Evolutionary conservation across 768 basidiomycete genomes (phyloP).

Genomic region (Lactarius evosmus): DNA sequence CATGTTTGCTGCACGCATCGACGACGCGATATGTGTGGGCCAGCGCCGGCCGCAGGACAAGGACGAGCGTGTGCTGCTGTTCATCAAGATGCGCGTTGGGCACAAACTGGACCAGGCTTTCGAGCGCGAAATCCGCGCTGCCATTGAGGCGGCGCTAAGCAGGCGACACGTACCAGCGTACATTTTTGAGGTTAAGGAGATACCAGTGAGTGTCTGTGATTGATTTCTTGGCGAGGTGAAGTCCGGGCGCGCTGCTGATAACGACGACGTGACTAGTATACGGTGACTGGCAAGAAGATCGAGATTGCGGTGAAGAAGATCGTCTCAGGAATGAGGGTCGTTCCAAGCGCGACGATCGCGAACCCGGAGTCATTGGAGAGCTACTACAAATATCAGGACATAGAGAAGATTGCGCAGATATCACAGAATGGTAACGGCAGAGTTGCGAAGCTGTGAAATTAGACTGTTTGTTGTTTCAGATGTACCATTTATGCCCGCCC

Average conservation of each 20-base stretch:
- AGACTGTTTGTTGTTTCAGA: background rate
- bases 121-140: slow-evolving; percentile 47
- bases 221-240: background rate
- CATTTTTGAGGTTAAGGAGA: slow-evolving; percentile 60
- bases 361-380: slow-evolving; percentile 64
- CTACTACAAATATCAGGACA: slow-evolving; percentile 60
- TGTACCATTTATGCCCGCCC: background rate
- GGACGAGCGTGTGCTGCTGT: slow-evolving; percentile 74
- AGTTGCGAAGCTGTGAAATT: slow-evolving; percentile 4
- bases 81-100: slow-evolving; percentile 61
- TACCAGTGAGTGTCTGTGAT: slow-evolving; percentile 51
- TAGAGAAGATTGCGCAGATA: slow-evolving; percentile 37
- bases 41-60: slow-evolving; percentile 52
- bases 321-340: slow-evolving; percentile 59
- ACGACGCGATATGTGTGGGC: slow-evolving; percentile 74
- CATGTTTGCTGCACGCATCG: slow-evolving; percentile 46
- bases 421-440: background rate
- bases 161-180: slow-evolving; percentile 72
- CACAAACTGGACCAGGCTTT: slow-evolving; percentile 45
- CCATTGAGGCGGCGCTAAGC: slow-evolving; percentile 59
- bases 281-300: slow-evolving; percentile 74
- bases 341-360: slow-evolving; percentile 72
- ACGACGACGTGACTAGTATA: slow-evolving; percentile 46
- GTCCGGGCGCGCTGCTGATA: background rate
- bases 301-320: slow-evolving; percentile 79